These are phyloP conservation scores for Trametes versicolor DNA, from an alignment of 1,284 basidiomycete genomes.

Conservation along the genomic window DNA sequence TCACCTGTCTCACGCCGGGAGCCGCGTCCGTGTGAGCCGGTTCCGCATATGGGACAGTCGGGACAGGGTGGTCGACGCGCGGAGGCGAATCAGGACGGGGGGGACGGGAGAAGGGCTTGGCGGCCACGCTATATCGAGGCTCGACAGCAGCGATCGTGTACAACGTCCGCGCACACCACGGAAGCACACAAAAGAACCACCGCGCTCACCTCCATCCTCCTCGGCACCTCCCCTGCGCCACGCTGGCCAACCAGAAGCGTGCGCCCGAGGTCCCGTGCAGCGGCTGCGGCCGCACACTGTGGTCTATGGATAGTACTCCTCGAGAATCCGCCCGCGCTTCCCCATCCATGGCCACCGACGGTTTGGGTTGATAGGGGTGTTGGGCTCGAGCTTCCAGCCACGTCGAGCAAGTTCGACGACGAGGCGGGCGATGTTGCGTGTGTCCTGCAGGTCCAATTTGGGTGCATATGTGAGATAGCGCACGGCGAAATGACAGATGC, in stretches of 20 bases:
- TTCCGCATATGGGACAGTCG: conserved; percentile 18
- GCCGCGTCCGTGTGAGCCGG: conserved; percentile 20
- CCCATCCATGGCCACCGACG: conserved; percentile 88
- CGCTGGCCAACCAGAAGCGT: neutral
- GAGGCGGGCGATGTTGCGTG: conserved; percentile 86
- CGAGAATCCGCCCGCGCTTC: conserved; percentile 69
- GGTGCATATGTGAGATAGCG: conserved; percentile 15
- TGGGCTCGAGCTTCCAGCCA: conserved; percentile 75
- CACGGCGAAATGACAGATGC: conserved; percentile 8
- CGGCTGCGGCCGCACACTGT: too few species aligned
- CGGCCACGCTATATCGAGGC: conserved; percentile 29
- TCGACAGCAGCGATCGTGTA: conserved; percentile 21
- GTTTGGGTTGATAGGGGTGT: conserved; percentile 73
- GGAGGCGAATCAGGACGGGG: conserved; percentile 6
- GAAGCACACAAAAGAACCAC: conserved; percentile 2
- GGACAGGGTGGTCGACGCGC: neutral
- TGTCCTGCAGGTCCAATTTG: conserved; percentile 64
- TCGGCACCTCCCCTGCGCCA: neutral
- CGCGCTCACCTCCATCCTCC: neutral
- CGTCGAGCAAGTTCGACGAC: conserved; percentile 76
- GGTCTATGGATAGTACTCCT: conserved; percentile 50
- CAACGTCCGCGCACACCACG: conserved; percentile 23
- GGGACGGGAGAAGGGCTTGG: conserved; percentile 20
- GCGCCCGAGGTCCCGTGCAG: too few species aligned
- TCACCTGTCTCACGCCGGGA: conserved; percentile 28